Evolutionary conservation across 768 basidiomycete species (phyloP).

Genomic region (Symmetrospora coprosmae): DNA sequence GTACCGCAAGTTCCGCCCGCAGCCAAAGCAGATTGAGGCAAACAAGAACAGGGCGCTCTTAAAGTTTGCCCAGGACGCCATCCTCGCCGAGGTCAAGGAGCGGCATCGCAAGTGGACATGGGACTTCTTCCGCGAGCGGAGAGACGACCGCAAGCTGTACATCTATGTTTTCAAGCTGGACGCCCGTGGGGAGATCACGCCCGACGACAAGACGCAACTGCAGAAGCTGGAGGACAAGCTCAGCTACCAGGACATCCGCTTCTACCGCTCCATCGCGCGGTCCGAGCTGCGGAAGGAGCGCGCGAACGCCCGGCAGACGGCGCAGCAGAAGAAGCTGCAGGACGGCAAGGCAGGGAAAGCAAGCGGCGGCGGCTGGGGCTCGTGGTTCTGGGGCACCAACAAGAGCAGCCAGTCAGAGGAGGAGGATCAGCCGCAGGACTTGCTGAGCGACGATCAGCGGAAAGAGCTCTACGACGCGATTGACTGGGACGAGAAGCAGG

Average conservation of each 20-base stretch:
- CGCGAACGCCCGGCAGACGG: slow-evolving; percentile 38
- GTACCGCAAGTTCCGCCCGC: slow-evolving; percentile 71
- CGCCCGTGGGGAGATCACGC: slow-evolving; percentile 41
- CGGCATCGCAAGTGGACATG: slow-evolving; percentile 77
- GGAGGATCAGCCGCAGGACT: slow-evolving; percentile 31
- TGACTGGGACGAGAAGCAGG: slow-evolving; percentile 64
- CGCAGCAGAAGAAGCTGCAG: slow-evolving; percentile 20
- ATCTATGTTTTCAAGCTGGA: slow-evolving; percentile 65
- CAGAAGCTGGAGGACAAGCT: slow-evolving; percentile 64
- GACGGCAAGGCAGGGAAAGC: not conserved
- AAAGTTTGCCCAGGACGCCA: slow-evolving; percentile 63
- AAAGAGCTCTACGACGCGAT: slow-evolving; percentile 76
- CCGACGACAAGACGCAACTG: slow-evolving; percentile 36
- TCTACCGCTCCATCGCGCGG: slow-evolving; percentile 88
- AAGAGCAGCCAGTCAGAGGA: slow-evolving; percentile 1
- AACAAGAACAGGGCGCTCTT: slow-evolving; percentile 58
- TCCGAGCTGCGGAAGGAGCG: slow-evolving; percentile 74
- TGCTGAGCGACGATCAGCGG: slow-evolving; percentile 77
- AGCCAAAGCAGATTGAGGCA: slow-evolving; percentile 46
- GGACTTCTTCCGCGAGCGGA: slow-evolving; percentile 70
- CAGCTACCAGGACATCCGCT: slow-evolving; percentile 84
- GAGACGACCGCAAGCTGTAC: slow-evolving; percentile 74
- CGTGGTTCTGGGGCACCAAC: slow-evolving; percentile 24
- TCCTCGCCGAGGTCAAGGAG: slow-evolving; percentile 68
- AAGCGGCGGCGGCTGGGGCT: slow-evolving; percentile 18